Conservation (phyloP, 2,329 filamentous ascomycete species). For the Aschersonia sp. region DNA sequence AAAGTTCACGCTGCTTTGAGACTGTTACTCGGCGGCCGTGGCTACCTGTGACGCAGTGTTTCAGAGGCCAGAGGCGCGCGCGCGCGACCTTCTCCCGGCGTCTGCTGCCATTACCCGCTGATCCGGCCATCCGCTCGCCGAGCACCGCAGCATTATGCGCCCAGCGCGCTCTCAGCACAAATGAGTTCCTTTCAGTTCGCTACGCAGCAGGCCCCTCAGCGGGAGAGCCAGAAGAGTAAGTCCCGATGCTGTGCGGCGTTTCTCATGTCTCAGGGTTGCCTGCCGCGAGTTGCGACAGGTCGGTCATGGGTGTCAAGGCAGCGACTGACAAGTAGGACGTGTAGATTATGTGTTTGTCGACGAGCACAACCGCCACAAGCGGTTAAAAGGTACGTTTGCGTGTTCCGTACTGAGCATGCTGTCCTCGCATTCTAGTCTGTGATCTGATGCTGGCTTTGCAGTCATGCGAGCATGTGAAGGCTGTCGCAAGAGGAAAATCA, state of each 20-base stretch:
- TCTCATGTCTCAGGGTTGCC: neutral
- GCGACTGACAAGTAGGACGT: slow-evolving; percentile 1
- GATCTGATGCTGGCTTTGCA: slow-evolving; percentile 17
- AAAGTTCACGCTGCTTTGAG: too few relatives aligned
- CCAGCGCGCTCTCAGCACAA: slow-evolving; percentile 29
- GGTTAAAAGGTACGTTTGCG: slow-evolving; percentile 60
- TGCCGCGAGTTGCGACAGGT: neutral
- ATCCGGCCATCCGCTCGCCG: slow-evolving; percentile 43
- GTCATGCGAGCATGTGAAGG: slow-evolving; percentile 97
- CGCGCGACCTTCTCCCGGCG: neutral
- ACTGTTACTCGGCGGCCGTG: too few relatives aligned
- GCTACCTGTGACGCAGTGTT: too few relatives aligned
- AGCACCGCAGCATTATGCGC: slow-evolving; percentile 45
- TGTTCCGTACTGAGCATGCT: neutral
- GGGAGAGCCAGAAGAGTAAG: slow-evolving; percentile 77
- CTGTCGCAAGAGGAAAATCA: slow-evolving; percentile 89
- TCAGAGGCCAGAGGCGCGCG: neutral
- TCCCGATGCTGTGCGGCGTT: neutral
- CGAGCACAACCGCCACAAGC: slow-evolving; percentile 95
- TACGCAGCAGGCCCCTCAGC: slow-evolving; percentile 37
- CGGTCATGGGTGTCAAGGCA: neutral
- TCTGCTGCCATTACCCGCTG: slow-evolving; percentile 4
- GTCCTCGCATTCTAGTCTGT: neutral
- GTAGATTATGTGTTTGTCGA: slow-evolving; percentile 97
- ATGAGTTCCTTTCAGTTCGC: slow-evolving; percentile 66